phyloP scores from a whole-genome alignment of 164 flowering plant genomes.

The Dillenia suffruticosa region DNA sequence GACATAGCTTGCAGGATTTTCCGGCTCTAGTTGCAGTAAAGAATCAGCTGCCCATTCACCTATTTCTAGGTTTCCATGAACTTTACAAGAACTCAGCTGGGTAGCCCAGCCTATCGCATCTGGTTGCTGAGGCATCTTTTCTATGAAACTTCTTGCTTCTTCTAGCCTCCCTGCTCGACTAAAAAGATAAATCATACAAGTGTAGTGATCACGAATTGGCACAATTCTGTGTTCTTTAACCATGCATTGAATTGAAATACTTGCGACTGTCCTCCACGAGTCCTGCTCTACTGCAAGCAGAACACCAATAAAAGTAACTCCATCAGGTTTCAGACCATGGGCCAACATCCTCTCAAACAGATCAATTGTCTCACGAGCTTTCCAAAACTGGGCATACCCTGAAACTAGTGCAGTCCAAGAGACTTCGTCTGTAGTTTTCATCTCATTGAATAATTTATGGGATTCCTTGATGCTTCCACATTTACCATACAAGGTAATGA shows the following conservation, averaged over 20 bases:
- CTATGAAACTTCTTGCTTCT: constrained; percentile 69
- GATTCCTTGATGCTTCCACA: constrained; percentile 74
- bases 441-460: constrained; percentile 54
- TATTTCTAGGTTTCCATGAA: constrained; percentile 64
- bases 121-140: constrained; percentile 62
- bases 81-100: constrained; percentile 78
- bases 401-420: constrained; percentile 87
- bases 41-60: constrained; percentile 89
- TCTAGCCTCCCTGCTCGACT: constrained; percentile 77
- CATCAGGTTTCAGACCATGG: constrained; percentile 68
- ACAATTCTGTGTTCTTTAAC: constrained; percentile 44
- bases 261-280: constrained; percentile 58
- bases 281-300: constrained; percentile 93
- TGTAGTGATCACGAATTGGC: constrained; percentile 64
- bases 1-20: constrained; percentile 74
- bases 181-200: constrained; percentile 85
- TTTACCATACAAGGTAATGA: constrained; percentile 72
- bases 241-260: constrained; percentile 68
- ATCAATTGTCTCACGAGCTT: constrained; percentile 58
- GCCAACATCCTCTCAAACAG: constrained; percentile 71
- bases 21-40: constrained; percentile 59
- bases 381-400: constrained; percentile 84
- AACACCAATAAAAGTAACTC: constrained; percentile 74
- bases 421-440: constrained; percentile 62
- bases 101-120: constrained; percentile 80